Percentiles rank a stretch among this genome's conserved stretches.
Conservation (phyloP, 1,284 basidiomycete species). For the Ceratobasidium sp. region DNA sequence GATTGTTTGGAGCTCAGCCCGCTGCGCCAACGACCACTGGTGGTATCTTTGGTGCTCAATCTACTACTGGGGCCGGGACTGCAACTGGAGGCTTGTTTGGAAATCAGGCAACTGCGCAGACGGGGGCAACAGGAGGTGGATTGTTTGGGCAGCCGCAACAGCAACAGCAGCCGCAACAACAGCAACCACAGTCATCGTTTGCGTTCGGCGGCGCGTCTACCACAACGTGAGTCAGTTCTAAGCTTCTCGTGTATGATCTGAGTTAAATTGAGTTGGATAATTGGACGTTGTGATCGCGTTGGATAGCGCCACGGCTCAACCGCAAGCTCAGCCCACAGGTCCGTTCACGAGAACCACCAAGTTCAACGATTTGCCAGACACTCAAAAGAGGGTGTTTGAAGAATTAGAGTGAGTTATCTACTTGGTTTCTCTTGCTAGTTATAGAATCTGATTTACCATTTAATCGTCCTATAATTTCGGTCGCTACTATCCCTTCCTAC, state of each 20-base stretch:
- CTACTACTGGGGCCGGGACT: slow-evolving; percentile 8
- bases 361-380: slow-evolving; percentile 84
- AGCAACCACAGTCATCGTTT: slow-evolving; percentile 25
- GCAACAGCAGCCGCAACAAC: slow-evolving; percentile 16
- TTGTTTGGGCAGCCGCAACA: slow-evolving; percentile 36
- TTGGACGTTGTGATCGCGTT: no score
- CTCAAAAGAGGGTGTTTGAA: slow-evolving; percentile 71
- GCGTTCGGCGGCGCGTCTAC: slow-evolving; percentile 31
- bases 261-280: no score
- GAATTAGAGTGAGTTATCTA: slow-evolving; percentile 69
- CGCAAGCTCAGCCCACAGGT: slow-evolving; percentile 16
- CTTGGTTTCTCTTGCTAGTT: not conserved
- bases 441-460: not conserved
- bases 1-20: slow-evolving; percentile 24
- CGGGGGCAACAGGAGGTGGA: slow-evolving; percentile 19
- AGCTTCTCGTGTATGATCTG: not conserved
- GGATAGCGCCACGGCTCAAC: slow-evolving; percentile 2
- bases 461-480: slow-evolving; percentile 2
- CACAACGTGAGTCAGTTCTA: slow-evolving; percentile 3
- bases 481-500: not conserved
- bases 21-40: slow-evolving; percentile 9
- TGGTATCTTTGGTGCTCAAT: slow-evolving; percentile 37
- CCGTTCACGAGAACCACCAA: slow-evolving; percentile 77
- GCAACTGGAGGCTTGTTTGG: slow-evolving; percentile 39
- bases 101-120: slow-evolving; percentile 9